Base-by-base conservation (phyloP, 805 yeast species). In the Teunomyces barrocoloradensis region DNA sequence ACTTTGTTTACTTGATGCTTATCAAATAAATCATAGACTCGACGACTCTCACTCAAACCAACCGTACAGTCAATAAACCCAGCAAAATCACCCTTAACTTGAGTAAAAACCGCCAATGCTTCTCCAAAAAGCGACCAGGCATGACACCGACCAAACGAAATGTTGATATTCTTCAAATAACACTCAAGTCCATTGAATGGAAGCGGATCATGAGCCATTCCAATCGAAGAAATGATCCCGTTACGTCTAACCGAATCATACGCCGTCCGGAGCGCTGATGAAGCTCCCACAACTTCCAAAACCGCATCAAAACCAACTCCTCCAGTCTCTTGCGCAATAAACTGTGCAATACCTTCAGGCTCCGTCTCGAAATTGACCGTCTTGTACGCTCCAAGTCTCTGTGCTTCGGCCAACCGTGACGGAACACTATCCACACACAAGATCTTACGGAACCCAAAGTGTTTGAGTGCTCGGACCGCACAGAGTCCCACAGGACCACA, bases 121-220 rank as follows among this genome's bases (percentile, higher is more conserved):
- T 80, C 84, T 9, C 65, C 71, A 56, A 78, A 82, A 33, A 80
- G 65, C 2, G 84, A 71, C 72, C 82, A 74, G 3, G 79, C 79
- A 34, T 84, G 85, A 60, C 87, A 82, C 56, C 87, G 62, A 3
- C 87, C 87, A 59, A 82, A 82, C 28, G 82, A 81, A 36, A 81
- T 55, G 9, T 78, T 77, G 47, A 80, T 65, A 51, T 81, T 79
- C 57, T 82, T 82, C 57, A 74, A 58, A 54, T 82, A 82, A 49
- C 83, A 79, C 44, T 82, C 82, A 28, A 80, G 61, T 0, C 83
- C 85, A 42, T 69, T 65, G 56, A 82, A 78, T 4, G 86, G 85
- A 7, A 82, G 57, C 0, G 69, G 72, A 4, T 74, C 83, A 50
- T 80, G 84, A 18, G 80, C 82, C 72, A 81, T 81, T 2, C 87